Evolutionary conservation across 1,284 basidiomycete species (phyloP), one percentile per base, ranked within the genome.

Genomic region (Hemileia vastatrix): DNA sequence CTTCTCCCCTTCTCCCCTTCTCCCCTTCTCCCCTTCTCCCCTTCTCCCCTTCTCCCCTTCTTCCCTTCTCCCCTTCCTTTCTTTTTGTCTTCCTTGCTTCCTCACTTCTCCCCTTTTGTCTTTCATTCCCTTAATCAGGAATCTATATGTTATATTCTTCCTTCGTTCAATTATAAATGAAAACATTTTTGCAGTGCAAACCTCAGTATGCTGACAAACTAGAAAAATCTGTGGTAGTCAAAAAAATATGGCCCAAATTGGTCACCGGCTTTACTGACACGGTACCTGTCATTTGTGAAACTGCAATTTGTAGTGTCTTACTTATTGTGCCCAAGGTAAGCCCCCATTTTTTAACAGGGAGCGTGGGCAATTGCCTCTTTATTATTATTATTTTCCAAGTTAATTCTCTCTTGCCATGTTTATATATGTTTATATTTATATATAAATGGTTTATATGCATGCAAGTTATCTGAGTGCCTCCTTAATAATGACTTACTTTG

Each of bases 401-500:
- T n/a, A n/a, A n/a, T n/a, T n/a, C n/a, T n/a, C n/a, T n/a, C n/a
- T n/a, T n/a, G n/a, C n/a, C n/a, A n/a, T n/a, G n/a, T n/a, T n/a
- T n/a, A n/a, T n/a, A n/a, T 11, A 9, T 40, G 24, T 5, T 33
- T 31, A 1, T 47, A 19, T 54, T 54, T 33, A n/a, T n/a, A n/a
- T 9, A 19, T 15, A 18, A 11, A 15, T 54, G 8, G 18, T 36
- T n/a, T n/a, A n/a, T n/a, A n/a, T 55, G 31, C 24, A 11, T 27
- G n/a, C 23, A n/a, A n/a, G n/a, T n/a, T n/a, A n/a, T 88, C 81
- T 54, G 91, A 96, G 67, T 86, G 94, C 0, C 85, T 96, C 47
- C 81, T 97, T 48, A 99, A 98, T 78, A 98, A 98, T 69, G 94
- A 99, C 65, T 83, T 98, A 27, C 82, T 98, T 1, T 86, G 93